Evolutionary conservation across 106 monocot species (phyloP), one percentile per base, ranked within the genome.

Genomic region (Dendrobium nobile): DNA sequence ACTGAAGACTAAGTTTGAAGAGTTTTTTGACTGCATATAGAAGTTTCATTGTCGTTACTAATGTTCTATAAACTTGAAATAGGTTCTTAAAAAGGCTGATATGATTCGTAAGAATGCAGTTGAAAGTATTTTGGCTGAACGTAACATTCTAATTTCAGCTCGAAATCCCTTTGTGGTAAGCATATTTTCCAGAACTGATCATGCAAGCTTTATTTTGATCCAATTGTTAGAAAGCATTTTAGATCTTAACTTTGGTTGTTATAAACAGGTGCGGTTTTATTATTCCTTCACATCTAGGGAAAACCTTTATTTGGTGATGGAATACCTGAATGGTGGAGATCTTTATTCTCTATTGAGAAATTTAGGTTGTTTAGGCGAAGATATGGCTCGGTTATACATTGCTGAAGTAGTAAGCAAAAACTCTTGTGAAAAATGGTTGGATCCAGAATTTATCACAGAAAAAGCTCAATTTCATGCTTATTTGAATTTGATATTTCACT

Each of bases 271-370:
- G 16, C 88, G 99, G 31, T 99, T 99, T 84, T 99, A 90, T 90
- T 99, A 99, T 84, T 99, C 99, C 78, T 99, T 99, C 81, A 99
- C 99, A 67, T 99, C 93, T 86, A 93, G 90, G 86, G 99, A 99
- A 83, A 99, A 99, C 80, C 95, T 99, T 54, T 99, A 99, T 85
- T 73, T 99, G 80, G 99, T 99, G 27, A 99, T 99, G 95, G 99
- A 99, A 61, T 99, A 99, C 81, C 79, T 99, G 58, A 95, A 95
- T 85, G 99, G 99, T 45, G 99, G 99, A 13, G 99, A 99, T 79
- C 88, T 99, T 41, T 99, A 99, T 79, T 99, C 99, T 67, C 80
- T 99, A 54, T 55, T 99, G 80, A 93, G 95, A 90, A 99, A 89
- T 75, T 84, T 99, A 82, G 99, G 99, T 16, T 99, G 99, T 78